Base-by-base conservation (phyloP, 495 filamentous ascomycete genomes). In the Podospora bellae-mahoneyi region DNA sequence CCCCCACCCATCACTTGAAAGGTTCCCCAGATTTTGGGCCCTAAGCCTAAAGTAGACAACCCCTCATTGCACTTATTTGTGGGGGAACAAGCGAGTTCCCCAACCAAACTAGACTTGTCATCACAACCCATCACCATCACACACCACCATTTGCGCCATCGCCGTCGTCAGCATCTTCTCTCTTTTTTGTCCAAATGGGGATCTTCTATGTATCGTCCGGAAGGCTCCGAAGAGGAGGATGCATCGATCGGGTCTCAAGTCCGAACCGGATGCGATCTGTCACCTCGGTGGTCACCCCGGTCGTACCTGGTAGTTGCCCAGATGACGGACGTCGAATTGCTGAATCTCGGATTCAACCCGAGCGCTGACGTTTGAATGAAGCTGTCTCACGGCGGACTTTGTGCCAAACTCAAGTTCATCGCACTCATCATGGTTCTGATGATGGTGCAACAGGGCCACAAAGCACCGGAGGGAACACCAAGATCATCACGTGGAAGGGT, bases 401-500 rank as follows among this genome's bases (percentile, higher is more conserved):
- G 15, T 13, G 2, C 3, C 5, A 23, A 13, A 13, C 39, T 9
- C 39, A 10, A 5, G 13, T 48, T 48, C 39, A 13, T 23, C 9
- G 9, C 9, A 48, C 18, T 10, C 9, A 39, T 10, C 10, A 39
- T 10, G 34, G 6, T 39, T 39, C 34, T 39, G 9, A 10, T 48
- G 7, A 3, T 48, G 39, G 39, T 32, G 39, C 39, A 48, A 48
- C 39, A 48, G 9, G 39, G 0, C 39, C 39, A 48, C 7, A 48
- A 16, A 48, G 6, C 39, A 48, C 7, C 1, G 2, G 39, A 48
- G 7, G 39, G 39, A 39, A 10, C 30, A 48, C 39, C 13, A 10
- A 48, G 16, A 30, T 55, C 63, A 65, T 65, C 63, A 65, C 63
- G 63, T 65, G 48, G 39, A 56, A 19, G 23, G 48, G 39, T 9